phyloP scores from a whole-genome alignment of 495 filamentous ascomycete species.

The Cercophora scortea region DNA sequence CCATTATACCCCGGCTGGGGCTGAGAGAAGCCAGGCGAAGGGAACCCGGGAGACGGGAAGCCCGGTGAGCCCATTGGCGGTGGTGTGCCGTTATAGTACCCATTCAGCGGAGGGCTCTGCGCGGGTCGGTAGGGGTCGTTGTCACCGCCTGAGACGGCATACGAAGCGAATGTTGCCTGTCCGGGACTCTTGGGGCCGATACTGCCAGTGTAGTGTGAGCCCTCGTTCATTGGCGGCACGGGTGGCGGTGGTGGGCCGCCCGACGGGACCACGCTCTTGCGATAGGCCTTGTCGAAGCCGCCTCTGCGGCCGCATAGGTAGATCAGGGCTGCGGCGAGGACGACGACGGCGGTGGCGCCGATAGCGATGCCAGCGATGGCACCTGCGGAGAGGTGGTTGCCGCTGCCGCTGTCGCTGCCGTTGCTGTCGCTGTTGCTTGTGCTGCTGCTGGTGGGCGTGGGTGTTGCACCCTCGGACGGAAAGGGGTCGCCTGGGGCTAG shows the following conservation, averaged over 20 bases:
- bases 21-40: not conserved
- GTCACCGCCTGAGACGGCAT: not conserved
- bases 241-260: not conserved
- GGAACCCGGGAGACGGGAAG: not conserved
- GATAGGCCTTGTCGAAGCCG: constrained; percentile 24
- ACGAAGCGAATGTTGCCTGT: constrained; percentile 11
- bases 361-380: constrained; percentile 44
- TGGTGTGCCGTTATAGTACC: constrained; percentile 4
- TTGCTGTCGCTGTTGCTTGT: constrained; percentile 3
- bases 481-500: constrained; percentile 31
- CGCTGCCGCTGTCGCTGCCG: not conserved
- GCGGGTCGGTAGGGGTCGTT: constrained; percentile 7
- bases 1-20: constrained; percentile 2
- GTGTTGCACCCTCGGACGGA: constrained; percentile 18
- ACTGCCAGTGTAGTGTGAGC: constrained; percentile 6
- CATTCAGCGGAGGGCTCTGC: constrained; percentile 3
- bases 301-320: constrained; percentile 36
- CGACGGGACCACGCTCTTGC: constrained; percentile 13
- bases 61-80: constrained; percentile 1
- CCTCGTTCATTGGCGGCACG: constrained; percentile 14
- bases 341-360: constrained; percentile 30
- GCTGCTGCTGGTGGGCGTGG: constrained; percentile 7
- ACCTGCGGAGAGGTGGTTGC: constrained; percentile 19
- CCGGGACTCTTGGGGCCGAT: constrained; percentile 22
- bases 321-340: constrained; percentile 27